These are phyloP conservation scores for Colletotrichum australisinense DNA, from an alignment of 2,329 filamentous ascomycete species.

Conservation along the genomic window DNA sequence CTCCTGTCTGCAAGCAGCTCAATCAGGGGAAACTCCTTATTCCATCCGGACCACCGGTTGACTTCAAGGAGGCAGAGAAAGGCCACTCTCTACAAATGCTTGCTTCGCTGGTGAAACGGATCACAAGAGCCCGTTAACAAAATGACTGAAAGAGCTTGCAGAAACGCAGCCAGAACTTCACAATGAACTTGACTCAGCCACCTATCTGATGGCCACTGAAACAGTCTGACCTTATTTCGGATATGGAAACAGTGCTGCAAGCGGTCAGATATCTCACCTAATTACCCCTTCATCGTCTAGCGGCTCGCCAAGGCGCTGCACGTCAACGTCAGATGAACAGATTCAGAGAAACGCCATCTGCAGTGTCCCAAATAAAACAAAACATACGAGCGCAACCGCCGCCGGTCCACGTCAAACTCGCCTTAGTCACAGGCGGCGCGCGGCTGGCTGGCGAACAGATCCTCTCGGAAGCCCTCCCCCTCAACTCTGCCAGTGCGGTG, in stretches of 20 bases:
- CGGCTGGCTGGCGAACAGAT: conserved; percentile 21
- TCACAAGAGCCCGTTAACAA: background rate
- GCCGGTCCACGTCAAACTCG: background rate
- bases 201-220: conserved; percentile 15
- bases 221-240: background rate
- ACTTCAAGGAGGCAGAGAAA: background rate
- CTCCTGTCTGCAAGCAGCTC: background rate
- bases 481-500: background rate
- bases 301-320: conserved; percentile 5
- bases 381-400: background rate
- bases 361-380: background rate
- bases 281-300: background rate
- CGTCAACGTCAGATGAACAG: background rate
- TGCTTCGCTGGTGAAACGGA: background rate
- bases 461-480: background rate
- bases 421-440: background rate
- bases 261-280: conserved; percentile 5
- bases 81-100: background rate
- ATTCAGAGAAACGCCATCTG: background rate
- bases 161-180: background rate
- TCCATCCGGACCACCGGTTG: conserved; percentile 23
- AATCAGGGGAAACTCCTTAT: background rate
- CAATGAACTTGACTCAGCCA: conserved; percentile 15
- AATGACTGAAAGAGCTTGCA: background rate
- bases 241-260: background rate